Percentiles rank a stretch among this genome's conserved stretches.
These are phyloP conservation scores for Sinapis alba DNA, from an alignment of 441 rosid genomes.

Conservation along the genomic window DNA sequence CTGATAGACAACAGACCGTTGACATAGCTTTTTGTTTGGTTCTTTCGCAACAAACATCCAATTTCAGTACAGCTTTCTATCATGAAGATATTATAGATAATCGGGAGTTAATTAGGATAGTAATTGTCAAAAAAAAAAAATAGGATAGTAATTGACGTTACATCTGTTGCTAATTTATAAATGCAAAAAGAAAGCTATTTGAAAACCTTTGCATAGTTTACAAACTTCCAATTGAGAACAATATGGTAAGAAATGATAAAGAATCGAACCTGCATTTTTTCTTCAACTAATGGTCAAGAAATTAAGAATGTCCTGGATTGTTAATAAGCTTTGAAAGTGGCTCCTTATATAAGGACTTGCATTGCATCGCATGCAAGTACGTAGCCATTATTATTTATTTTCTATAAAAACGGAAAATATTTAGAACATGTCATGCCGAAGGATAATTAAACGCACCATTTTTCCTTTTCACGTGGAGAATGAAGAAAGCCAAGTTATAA, in stretches of 20 bases:
- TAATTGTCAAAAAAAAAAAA: no score
- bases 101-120: not conserved
- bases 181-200: not conserved
- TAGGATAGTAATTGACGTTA: not conserved
- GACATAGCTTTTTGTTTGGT: slow-evolving; percentile 51
- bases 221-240: not conserved
- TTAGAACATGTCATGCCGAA: not conserved
- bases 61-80: slow-evolving; percentile 60
- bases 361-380: not conserved
- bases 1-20: slow-evolving; percentile 51
- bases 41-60: slow-evolving; percentile 46
- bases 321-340: not conserved
- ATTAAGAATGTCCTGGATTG: not conserved
- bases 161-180: not conserved
- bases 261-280: slow-evolving; percentile 26
- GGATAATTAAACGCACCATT: not conserved
- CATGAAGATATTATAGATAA: not conserved
- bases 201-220: not conserved
- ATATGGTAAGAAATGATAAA: not conserved
- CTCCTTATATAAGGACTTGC: slow-evolving; percentile 16
- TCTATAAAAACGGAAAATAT: not conserved
- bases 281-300: not conserved
- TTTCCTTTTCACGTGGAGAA: not conserved
- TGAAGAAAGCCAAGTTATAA: not conserved
- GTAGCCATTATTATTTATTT: not conserved